phyloP scores from a whole-genome alignment of 2,329 filamentous ascomycete species.

The Dactylellina leptospora region DNA sequence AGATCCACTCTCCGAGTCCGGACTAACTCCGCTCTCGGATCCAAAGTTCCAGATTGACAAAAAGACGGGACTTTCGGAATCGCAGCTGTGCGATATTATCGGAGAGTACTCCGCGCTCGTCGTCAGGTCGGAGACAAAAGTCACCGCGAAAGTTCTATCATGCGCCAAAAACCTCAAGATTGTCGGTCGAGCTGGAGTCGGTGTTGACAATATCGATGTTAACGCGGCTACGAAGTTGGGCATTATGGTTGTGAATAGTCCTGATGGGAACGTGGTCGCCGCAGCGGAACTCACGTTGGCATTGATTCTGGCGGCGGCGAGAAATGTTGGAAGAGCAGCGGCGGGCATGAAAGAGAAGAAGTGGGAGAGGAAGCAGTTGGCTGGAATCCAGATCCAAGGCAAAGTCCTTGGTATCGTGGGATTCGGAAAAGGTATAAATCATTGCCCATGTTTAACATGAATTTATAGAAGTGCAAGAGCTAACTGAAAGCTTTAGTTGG shows the following conservation, averaged over 20 bases:
- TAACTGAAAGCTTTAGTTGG: slow-evolving; percentile 65
- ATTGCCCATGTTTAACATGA: no score
- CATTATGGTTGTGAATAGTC: slow-evolving; percentile 82
- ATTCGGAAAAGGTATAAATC: slow-evolving; percentile 72
- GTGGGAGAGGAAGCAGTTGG: slow-evolving; percentile 78
- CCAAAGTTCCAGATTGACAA: slow-evolving; percentile 74
- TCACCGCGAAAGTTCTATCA: slow-evolving; percentile 73
- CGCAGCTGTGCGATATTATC: slow-evolving; percentile 73
- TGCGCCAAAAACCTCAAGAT: slow-evolving; percentile 76
- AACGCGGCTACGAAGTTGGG: slow-evolving; percentile 75
- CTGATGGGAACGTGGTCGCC: slow-evolving; percentile 80
- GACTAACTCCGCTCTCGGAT: slow-evolving; percentile 72
- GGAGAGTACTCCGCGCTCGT: slow-evolving; percentile 78
- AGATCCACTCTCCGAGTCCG: slow-evolving; percentile 82
- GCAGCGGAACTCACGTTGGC: slow-evolving; percentile 81
- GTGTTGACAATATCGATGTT: slow-evolving; percentile 84
- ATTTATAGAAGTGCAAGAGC: no score
- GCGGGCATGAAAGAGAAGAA: slow-evolving; percentile 62
- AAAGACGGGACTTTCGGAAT: slow-evolving; percentile 69
- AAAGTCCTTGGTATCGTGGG: slow-evolving; percentile 81
- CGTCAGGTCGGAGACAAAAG: slow-evolving; percentile 82
- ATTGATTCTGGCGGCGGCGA: slow-evolving; percentile 75
- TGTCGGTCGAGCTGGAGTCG: slow-evolving; percentile 81
- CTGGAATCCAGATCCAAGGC: slow-evolving; percentile 79
- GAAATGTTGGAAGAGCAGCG: slow-evolving; percentile 75